Conservation (phyloP, 148 eudicot species). For the Persicaria tinctoria region DNA sequence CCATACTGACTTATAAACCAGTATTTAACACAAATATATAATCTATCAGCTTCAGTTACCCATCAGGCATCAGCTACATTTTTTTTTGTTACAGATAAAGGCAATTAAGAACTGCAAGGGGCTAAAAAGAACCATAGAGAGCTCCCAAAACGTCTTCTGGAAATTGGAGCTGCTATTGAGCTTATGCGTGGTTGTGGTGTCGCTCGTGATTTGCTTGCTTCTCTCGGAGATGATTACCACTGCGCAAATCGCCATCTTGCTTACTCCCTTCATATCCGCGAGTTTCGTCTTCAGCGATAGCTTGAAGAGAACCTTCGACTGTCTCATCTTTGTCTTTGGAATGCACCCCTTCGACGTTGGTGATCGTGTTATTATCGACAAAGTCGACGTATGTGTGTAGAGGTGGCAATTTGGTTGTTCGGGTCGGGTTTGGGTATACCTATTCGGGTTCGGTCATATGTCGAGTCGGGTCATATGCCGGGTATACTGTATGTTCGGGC, state of each 20-base stretch:
- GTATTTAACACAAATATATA: no score
- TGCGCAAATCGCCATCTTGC: neutral
- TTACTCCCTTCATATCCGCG: neutral
- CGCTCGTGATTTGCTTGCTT: conserved; percentile 33
- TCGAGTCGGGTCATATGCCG: no score
- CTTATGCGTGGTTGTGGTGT: conserved; percentile 21
- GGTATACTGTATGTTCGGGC: no score
- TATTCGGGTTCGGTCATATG: no score
- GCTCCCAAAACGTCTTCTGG: neutral
- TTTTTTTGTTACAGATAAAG: neutral
- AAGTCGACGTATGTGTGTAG: neutral
- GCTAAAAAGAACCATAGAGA: neutral
- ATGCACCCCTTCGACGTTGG: conserved; percentile 4
- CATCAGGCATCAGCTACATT: neutral
- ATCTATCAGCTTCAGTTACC: no score
- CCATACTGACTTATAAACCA: no score
- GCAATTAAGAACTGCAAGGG: neutral
- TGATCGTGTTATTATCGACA: conserved; percentile 28
- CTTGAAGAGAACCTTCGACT: neutral
- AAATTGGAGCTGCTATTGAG: conserved; percentile 28
- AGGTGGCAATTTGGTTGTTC: no score
- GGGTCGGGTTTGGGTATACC: no score
- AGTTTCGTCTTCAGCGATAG: conserved; percentile 8
- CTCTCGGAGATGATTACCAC: conserved; percentile 14
- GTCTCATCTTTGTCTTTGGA: neutral